Evolutionary conservation across 177 flowering plant species (phyloP), one percentile per base, ranked within the genome.

Genomic region (Vitis hybrid): DNA sequence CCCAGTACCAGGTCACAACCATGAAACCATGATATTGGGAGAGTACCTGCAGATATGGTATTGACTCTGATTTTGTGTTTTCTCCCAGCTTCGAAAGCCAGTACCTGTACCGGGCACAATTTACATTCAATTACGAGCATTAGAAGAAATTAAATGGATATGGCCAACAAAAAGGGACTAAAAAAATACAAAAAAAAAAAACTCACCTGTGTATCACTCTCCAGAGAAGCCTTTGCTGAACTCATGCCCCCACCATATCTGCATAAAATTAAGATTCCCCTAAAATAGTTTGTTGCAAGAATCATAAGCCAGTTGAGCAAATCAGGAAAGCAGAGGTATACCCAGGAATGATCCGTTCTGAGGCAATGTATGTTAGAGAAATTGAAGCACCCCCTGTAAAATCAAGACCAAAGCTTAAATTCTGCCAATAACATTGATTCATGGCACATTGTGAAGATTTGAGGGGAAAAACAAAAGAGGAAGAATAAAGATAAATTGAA

Each of bases 201-300:
- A 78, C 89, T 79, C 55, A 91, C 99, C 64, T 80, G 74, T 45
- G 98, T 95, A 71, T 95, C 99, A 80, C 99, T 93, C 82, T 93
- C 98, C 15, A 95, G 78, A 15, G 98, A 98, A 52, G 99, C 93
- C 75, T 95, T 95, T 32, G 99, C 98, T 52, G 99, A 93, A 73
- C 99, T 93, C 97, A 93, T 93, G 19, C 99, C 98, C 32, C 99
- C 99, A 70, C 99, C 98, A 72, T 95, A 95, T 60, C 99, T 95
- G 86, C 51, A 61, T 13, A 5, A 34, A 34, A 34, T 5, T 34
- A 34, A 34, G 40, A 34, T 34, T 34, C 40, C 40, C 5, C 40
- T 4, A 34, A 34, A 34, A 34, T 34, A 34, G 40, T 4, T 34
- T 4, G 40, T 34, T 34, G 40, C 40, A 34, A 34, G 40, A 34